Conservation (phyloP, 2,329 filamentous ascomycete species). For the Cladorrhinum sp. region DNA sequence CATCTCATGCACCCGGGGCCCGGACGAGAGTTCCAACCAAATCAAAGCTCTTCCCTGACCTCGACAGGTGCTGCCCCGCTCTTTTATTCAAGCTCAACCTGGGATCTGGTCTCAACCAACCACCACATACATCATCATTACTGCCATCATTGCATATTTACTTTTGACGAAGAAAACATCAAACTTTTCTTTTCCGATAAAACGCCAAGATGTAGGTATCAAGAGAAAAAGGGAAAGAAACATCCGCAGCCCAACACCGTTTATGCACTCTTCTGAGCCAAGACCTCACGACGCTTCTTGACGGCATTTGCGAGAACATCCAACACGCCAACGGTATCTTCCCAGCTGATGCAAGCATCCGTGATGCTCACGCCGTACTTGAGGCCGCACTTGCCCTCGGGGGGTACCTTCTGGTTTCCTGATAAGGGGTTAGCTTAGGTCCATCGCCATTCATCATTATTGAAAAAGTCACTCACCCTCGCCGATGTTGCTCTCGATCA, state of each 20-base stretch:
- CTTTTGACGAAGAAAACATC: background rate
- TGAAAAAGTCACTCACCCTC: constrained; percentile 63
- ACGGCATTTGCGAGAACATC: constrained; percentile 77
- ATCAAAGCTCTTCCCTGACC: background rate
- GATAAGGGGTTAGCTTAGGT: constrained; percentile 28
- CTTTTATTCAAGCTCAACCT: background rate
- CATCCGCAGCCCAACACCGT: background rate
- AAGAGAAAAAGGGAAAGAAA: background rate
- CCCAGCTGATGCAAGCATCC: constrained; percentile 94
- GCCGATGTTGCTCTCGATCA: constrained; percentile 98
- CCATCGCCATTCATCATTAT: background rate
- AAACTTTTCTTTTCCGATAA: background rate
- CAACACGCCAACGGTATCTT: constrained; percentile 78
- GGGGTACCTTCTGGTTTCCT: constrained; percentile 87
- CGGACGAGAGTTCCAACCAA: background rate
- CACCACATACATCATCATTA: background rate
- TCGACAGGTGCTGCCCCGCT: background rate
- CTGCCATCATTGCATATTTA: too few species aligned
- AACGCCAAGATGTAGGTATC: constrained; percentile 5
- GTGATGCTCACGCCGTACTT: constrained; percentile 97
- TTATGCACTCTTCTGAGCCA: constrained; percentile 28
- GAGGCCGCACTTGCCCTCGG: constrained; percentile 78
- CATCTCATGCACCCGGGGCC: background rate
- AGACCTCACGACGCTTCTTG: constrained; percentile 61
- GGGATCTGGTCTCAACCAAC: background rate